Evolutionary conservation across 768 basidiomycete species (phyloP), one percentile per base, ranked within the genome.

Genomic region (Erythrobasidium yunnanense): DNA sequence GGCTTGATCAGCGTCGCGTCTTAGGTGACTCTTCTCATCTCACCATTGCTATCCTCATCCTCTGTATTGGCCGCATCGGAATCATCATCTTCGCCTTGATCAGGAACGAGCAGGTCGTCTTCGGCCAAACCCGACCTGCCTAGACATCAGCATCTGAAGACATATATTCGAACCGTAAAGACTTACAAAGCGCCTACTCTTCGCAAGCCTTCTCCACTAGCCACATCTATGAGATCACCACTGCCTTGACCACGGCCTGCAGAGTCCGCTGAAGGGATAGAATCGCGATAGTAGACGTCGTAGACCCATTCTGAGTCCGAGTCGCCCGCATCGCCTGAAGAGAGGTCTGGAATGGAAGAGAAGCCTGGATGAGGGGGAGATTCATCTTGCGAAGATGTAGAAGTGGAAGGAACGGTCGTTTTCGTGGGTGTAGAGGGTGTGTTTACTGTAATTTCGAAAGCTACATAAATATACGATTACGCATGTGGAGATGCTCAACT

Each of bases 271-370:
- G n/a, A n/a, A n/a, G n/a, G n/a, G n/a, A n/a, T n/a, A 34, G 65
- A 20, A 7, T 66, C 70, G 45, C 70, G 67, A 51, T 71, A 71
- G 55, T 73, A 73, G 17, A 73, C 70, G 55, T 73, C 72, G 69
- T 73, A 73, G 22, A 73, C 72, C 32, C 55, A 71, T 0, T 70
- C 68, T 2, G 49, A 68, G 22, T 52, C 68, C 7, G n/a, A 22
- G 23, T 60, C 67, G 4, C 11, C 25, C 27, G 35, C 62, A 30
- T 67, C 34, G 30, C 63, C 49, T 13, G 49, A 53, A 4, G 46
- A 33, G 23, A 51, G 34, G 33, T 51, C 63, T n/a, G 42, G 33
- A 7, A 30, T n/a, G 18, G 49, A 52, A 18, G n/a, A 15, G 46
- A 18, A 33, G 49, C 63, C 30, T 17, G 49, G 63, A 27, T 53